Conservation (phyloP, 495 filamentous ascomycete genomes). For the Podospora comata region DNA sequence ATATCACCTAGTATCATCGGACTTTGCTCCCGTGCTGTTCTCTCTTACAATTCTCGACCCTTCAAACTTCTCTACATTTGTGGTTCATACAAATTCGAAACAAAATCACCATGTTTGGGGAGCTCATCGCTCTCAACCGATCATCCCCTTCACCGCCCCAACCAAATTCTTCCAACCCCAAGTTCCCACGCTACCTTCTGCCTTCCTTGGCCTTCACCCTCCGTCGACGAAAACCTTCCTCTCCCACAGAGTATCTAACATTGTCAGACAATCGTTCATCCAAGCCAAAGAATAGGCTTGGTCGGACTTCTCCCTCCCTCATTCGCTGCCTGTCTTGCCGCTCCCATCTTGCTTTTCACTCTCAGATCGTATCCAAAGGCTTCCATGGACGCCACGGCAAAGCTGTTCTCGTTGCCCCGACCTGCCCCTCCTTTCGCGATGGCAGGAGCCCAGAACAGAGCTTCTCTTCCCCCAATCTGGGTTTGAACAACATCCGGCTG, state of each 20-base stretch:
- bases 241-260: no score
- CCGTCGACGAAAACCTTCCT: slow-evolving; percentile 25
- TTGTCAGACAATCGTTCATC: neutral
- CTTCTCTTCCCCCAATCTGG: neutral
- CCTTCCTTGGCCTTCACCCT: slow-evolving; percentile 46
- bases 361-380: slow-evolving; percentile 83
- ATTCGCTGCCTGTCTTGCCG: slow-evolving; percentile 74
- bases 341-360: slow-evolving; percentile 68
- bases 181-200: slow-evolving; percentile 50
- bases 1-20: neutral
- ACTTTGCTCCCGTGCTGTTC: neutral
- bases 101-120: slow-evolving; percentile 24
- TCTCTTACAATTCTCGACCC: no score
- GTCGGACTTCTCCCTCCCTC: slow-evolving; percentile 32
- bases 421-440: slow-evolving; percentile 22
- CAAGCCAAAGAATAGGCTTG: neutral
- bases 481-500: slow-evolving; percentile 47
- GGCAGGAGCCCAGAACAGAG: neutral
- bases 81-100: no score
- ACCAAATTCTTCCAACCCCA: slow-evolving; percentile 27
- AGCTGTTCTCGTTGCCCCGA: slow-evolving; percentile 76
- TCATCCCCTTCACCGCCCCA: slow-evolving; percentile 12
- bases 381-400: slow-evolving; percentile 94
- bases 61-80: no score
- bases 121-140: slow-evolving; percentile 15